Conservation (phyloP, 1,139 yeast genomes). For the Suhomyces yuchorum region DNA sequence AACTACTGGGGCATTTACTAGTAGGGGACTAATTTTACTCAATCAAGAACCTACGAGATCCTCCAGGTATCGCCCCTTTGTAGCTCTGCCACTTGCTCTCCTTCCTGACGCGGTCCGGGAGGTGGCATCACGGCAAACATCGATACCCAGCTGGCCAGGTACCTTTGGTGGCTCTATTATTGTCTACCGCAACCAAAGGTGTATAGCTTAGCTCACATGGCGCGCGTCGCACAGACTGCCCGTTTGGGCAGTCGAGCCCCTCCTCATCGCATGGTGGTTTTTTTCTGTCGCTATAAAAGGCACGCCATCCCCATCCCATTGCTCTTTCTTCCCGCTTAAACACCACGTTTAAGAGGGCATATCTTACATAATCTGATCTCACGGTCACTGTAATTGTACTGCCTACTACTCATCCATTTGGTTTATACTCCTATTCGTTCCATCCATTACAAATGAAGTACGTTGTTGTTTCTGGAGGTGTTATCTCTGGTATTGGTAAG, state of each 20-base stretch:
- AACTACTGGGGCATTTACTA: too few species aligned
- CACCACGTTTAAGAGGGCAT: slow-evolving; percentile 50
- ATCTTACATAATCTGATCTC: slow-evolving; percentile 18
- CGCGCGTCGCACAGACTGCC: slow-evolving; percentile 19
- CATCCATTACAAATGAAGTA: slow-evolving; percentile 65
- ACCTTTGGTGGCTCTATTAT: slow-evolving; percentile 8
- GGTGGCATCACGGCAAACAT: slow-evolving; percentile 1
- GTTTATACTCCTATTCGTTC: neutral
- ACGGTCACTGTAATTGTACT: slow-evolving; percentile 13
- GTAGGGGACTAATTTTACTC: neutral
- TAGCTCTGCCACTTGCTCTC: neutral
- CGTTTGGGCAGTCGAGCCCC: slow-evolving; percentile 28
- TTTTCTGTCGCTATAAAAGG: slow-evolving; percentile 16
- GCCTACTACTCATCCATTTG: slow-evolving; percentile 2
- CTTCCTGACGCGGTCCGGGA: neutral
- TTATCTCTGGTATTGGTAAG: slow-evolving; percentile 97
- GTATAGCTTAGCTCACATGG: slow-evolving; percentile 33
- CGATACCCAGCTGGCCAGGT: slow-evolving; percentile 18
- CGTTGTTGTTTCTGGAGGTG: slow-evolving; percentile 99
- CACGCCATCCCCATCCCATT: slow-evolving; percentile 11
- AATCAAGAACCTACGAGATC: neutral
- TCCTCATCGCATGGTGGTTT: slow-evolving; percentile 12
- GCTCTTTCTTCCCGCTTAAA: slow-evolving; percentile 53
- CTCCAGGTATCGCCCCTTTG: neutral
- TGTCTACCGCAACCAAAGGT: slow-evolving; percentile 18